Conservation (phyloP, 495 filamentous ascomycete species). For the Pseudomonodictys pantanalensis region DNA sequence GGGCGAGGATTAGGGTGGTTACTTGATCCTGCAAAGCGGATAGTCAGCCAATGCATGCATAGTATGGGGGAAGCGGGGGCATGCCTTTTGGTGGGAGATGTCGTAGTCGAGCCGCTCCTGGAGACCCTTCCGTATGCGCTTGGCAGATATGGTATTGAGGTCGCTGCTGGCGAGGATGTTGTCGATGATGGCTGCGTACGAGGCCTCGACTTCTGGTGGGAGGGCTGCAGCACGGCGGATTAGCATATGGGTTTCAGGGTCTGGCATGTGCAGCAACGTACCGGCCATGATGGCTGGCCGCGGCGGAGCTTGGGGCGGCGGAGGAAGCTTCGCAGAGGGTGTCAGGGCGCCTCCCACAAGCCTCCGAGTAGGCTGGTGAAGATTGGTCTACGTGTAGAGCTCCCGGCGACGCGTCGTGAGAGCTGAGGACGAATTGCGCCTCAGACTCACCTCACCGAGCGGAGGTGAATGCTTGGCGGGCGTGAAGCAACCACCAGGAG, state of each 20-base stretch:
- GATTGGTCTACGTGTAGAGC: background rate
- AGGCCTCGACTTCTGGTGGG: slow-evolving; percentile 37
- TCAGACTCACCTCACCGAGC: background rate
- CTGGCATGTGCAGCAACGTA: background rate
- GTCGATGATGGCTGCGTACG: slow-evolving; percentile 86
- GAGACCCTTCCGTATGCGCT: slow-evolving; percentile 83
- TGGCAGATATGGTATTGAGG: slow-evolving; percentile 85
- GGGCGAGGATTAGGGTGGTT: slow-evolving; percentile 78
- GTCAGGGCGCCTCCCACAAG: background rate
- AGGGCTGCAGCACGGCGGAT: slow-evolving; percentile 9
- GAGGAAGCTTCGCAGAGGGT: background rate
- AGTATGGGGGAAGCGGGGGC: slow-evolving; percentile 22
- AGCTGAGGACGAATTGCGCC: background rate
- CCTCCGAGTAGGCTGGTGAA: background rate
- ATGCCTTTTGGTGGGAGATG: slow-evolving; percentile 80
- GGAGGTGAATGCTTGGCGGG: background rate
- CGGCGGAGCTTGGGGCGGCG: background rate
- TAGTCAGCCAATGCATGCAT: slow-evolving; percentile 9
- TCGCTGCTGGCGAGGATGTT: slow-evolving; percentile 79
- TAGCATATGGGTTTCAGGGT: background rate
- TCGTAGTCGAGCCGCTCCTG: slow-evolving; percentile 75
- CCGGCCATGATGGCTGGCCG: slow-evolving; percentile 21
- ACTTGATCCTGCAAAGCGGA: slow-evolving; percentile 63
- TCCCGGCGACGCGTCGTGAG: background rate
- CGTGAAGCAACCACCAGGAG: background rate